Percentiles rank a stretch among this genome's conserved stretches.
Evolutionary conservation across 1,284 basidiomycete species (phyloP).

Genomic region (Papiliotrema laurentii): DNA sequence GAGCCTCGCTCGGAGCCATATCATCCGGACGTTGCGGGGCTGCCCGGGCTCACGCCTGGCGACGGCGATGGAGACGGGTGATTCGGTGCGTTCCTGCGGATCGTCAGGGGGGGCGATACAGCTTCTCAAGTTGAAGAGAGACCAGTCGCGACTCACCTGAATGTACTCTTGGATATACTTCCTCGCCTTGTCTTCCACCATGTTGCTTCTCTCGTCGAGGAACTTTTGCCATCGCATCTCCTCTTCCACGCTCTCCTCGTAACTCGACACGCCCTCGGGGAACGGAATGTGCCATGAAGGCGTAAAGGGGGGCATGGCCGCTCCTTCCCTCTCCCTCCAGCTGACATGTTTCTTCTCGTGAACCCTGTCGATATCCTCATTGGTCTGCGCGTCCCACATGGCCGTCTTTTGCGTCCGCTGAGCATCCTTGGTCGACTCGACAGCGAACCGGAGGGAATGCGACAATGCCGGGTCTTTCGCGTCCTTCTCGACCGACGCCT

Average conservation of each 20-base stretch:
- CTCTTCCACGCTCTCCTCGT: slow-evolving; percentile 60
- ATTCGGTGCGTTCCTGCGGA: slow-evolving; percentile 60
- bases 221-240: slow-evolving; percentile 53
- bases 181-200: slow-evolving; percentile 15
- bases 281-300: slow-evolving; percentile 30
- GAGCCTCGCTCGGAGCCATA: slow-evolving; percentile 69
- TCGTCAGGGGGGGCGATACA: background rate
- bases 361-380: background rate
- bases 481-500: too few species aligned
- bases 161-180: slow-evolving; percentile 48
- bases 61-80: slow-evolving; percentile 62
- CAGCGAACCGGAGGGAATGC: slow-evolving; percentile 20
- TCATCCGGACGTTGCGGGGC: slow-evolving; percentile 56
- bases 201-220: slow-evolving; percentile 18
- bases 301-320: slow-evolving; percentile 10
- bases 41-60: slow-evolving; percentile 13
- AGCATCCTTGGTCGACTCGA: slow-evolving; percentile 4
- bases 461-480: slow-evolving; percentile 11
- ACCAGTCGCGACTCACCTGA: slow-evolving; percentile 43
- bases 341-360: background rate
- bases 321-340: slow-evolving; percentile 3
- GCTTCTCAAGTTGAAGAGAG: background rate
- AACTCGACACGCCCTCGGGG: slow-evolving; percentile 52
- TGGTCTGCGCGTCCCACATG: background rate
- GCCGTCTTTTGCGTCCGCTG: background rate